These are phyloP conservation scores for Limnanthes douglasii DNA, from an alignment of 345 rosid genomes.

Conservation along the genomic window DNA sequence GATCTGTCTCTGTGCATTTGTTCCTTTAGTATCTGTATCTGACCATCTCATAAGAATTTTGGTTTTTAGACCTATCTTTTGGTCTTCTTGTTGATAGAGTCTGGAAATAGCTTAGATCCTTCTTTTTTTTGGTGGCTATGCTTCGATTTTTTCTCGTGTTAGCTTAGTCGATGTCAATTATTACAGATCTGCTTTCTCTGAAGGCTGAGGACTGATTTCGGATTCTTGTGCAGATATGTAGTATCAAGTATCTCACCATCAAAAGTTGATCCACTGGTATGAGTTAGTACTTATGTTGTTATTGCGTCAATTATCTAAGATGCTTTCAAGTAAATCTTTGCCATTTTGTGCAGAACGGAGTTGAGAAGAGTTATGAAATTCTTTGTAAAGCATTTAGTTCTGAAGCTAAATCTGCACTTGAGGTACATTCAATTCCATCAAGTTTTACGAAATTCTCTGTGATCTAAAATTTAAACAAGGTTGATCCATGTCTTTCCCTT, in stretches of 20 bases:
- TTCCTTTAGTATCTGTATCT: too few relatives aligned
- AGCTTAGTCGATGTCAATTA: too few relatives aligned
- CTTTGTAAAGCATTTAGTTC: constrained; percentile 75
- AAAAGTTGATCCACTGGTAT: constrained; percentile 51
- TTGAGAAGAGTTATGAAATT: constrained; percentile 54
- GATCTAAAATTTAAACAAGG: too few relatives aligned
- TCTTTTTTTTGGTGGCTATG: too few relatives aligned
- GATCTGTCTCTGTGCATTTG: too few relatives aligned
- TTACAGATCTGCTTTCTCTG: constrained; percentile 3
- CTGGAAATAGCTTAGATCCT: too few relatives aligned
- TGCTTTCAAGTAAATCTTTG: neutral
- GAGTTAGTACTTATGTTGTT: constrained; percentile 2
- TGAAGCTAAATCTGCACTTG: constrained; percentile 47
- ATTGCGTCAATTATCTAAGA: neutral
- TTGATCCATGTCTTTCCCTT: too few relatives aligned
- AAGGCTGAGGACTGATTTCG: constrained; percentile 3
- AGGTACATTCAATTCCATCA: too few relatives aligned
- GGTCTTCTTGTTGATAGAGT: neutral
- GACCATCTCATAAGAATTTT: neutral
- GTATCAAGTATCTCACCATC: constrained; percentile 83
- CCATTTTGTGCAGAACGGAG: constrained; percentile 23
- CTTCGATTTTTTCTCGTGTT: too few relatives aligned
- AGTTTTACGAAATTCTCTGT: too few relatives aligned
- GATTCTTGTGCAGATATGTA: constrained; percentile 35
- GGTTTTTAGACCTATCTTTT: neutral